Conservation (phyloP, 2,329 filamentous ascomycete genomes). For the Zalaria obscura region DNA sequence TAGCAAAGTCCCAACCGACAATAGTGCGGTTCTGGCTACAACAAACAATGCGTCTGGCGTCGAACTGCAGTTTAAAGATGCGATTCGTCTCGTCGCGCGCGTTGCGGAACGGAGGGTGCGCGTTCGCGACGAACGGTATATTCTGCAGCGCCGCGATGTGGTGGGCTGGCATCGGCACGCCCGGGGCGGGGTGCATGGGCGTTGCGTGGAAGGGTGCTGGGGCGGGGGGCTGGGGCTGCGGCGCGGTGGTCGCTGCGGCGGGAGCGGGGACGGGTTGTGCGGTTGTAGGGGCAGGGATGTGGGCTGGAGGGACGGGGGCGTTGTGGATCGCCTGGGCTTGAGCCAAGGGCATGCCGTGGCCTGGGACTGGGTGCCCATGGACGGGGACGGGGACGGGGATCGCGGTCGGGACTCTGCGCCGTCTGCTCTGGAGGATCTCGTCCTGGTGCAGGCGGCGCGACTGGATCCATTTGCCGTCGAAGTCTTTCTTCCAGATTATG, state of each 20-base stretch:
- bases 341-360: background rate
- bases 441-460: conserved; percentile 41
- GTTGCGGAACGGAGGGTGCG: conserved; percentile 12
- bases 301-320: no score
- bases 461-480: conserved; percentile 68
- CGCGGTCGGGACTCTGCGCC: conserved; percentile 1
- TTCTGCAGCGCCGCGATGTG: conserved; percentile 1
- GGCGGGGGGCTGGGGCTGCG: background rate
- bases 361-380: background rate
- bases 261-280: background rate
- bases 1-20: conserved; percentile 96
- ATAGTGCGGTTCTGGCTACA: conserved; percentile 86
- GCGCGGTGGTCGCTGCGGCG: background rate
- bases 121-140: conserved; percentile 9
- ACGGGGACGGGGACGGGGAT: conserved; percentile 1
- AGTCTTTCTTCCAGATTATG: conserved; percentile 81
- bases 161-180: conserved; percentile 2
- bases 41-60: conserved; percentile 83
- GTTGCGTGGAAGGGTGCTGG: conserved; percentile 2
- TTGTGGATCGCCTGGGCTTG: conserved; percentile 2
- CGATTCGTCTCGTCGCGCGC: conserved; percentile 35
- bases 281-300: no score
- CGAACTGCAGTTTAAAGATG: conserved; percentile 95
- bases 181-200: conserved; percentile 3
- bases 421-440: conserved; percentile 4